Evolutionary conservation across 176 grass and related monocot genomes (phyloP).

Genomic region (Carex scoparia): DNA sequence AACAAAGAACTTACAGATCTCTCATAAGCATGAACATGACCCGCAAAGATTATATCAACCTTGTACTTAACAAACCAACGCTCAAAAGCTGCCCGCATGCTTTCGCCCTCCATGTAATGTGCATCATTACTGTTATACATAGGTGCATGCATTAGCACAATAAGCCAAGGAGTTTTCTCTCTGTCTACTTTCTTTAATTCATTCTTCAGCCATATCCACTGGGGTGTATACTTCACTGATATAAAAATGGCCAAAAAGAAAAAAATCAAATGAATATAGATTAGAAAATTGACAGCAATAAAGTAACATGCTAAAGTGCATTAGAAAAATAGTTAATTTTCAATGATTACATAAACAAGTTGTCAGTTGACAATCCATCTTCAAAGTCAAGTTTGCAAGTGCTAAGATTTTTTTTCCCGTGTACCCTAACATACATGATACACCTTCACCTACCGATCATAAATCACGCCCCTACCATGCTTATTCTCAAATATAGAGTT

Average conservation of each 20-base stretch:
- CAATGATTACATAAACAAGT: not conserved
- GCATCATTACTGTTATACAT: conserved; percentile 86
- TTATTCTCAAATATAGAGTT: conserved; percentile 3
- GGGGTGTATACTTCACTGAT: conserved; percentile 93
- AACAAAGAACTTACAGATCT: conserved; percentile 55
- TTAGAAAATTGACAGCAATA: not conserved
- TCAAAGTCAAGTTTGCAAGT: not conserved
- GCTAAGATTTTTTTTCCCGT: not conserved
- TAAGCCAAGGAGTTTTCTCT: conserved; percentile 99
- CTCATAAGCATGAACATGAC: conserved; percentile 96
- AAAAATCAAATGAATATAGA: conserved; percentile 19
- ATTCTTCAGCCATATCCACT: conserved; percentile 66
- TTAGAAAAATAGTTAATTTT: not conserved
- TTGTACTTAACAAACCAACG: conserved; percentile 87
- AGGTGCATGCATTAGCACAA: conserved; percentile 88
- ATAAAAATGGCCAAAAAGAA: conserved; percentile 17
- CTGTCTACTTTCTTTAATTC: conserved; percentile 74
- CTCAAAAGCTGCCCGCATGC: conserved; percentile 78
- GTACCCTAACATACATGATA: not conserved
- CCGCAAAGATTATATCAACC: conserved; percentile 86
- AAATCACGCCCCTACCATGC: not conserved
- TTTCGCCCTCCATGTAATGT: conserved; percentile 96
- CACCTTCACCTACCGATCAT: not conserved
- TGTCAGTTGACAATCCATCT: not conserved
- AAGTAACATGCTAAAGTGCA: not conserved